phyloP scores from a whole-genome alignment of 148 eudicot species.

The Mesembryanthemum crystallinum region DNA sequence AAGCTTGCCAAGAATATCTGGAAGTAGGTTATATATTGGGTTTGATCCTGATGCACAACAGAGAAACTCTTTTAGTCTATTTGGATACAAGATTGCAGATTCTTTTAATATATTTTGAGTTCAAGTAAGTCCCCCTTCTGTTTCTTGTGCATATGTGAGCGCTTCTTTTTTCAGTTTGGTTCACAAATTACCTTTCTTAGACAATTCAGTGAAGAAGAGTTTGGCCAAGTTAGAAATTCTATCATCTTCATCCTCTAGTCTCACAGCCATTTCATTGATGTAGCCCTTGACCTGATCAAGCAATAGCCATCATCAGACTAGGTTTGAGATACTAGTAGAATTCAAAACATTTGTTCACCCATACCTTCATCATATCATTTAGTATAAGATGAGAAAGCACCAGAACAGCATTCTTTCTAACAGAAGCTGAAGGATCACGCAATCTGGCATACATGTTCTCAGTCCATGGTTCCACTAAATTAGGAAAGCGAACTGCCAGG shows the following conservation, averaged over 20 bases:
- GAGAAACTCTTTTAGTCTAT: slow-evolving; percentile 5
- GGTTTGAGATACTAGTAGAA: slow-evolving; percentile 2
- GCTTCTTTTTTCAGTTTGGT: background rate
- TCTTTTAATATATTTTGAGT: background rate
- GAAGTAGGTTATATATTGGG: slow-evolving; percentile 92
- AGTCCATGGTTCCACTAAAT: slow-evolving; percentile 96
- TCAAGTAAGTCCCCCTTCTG: background rate
- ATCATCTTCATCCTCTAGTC: slow-evolving; percentile 93
- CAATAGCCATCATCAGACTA: slow-evolving; percentile 8
- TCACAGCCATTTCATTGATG: slow-evolving; percentile 85
- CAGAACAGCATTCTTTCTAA: slow-evolving; percentile 91
- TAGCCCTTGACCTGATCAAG: slow-evolving; percentile 77
- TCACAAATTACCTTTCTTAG: slow-evolving; percentile 66
- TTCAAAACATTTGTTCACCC: slow-evolving; percentile 7
- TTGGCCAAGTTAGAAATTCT: slow-evolving; percentile 85
- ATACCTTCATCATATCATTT: slow-evolving; percentile 99
- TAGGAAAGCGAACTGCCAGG: slow-evolving; percentile 92
- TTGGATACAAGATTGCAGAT: background rate
- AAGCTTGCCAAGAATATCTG: slow-evolving; percentile 90
- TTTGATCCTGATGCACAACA: slow-evolving; percentile 58
- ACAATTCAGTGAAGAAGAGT: slow-evolving; percentile 83
- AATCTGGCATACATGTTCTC: slow-evolving; percentile 90
- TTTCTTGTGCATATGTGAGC: background rate
- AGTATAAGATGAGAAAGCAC: slow-evolving; percentile 97
- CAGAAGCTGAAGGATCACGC: slow-evolving; percentile 74